phyloP scores from a whole-genome alignment of 371 early-diverging fungal species.

The Lichtheimia hyalospora region DNA sequence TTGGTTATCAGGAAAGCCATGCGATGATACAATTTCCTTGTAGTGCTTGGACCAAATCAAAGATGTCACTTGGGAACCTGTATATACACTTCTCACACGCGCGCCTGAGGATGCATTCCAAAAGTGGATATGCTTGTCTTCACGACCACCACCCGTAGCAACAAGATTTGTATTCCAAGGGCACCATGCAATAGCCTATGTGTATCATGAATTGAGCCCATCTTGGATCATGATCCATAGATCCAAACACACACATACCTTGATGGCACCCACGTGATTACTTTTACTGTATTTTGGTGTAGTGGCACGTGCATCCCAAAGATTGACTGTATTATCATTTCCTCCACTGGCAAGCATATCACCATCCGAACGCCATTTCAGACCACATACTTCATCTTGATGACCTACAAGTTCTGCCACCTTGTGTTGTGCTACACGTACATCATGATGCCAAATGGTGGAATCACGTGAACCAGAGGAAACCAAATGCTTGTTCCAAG shows the following conservation, averaged over 20 bases:
- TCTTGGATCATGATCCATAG: too few species aligned
- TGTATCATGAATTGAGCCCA: too few species aligned
- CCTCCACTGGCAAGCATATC: constrained; percentile 92
- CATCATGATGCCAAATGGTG: constrained; percentile 92
- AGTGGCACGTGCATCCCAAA: constrained; percentile 87
- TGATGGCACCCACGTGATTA: constrained; percentile 87
- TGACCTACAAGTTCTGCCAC: constrained; percentile 70
- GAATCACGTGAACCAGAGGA: constrained; percentile 90
- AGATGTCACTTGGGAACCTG: constrained; percentile 95
- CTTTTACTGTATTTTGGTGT: constrained; percentile 69
- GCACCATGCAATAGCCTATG: constrained; percentile 96
- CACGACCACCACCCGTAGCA: constrained; percentile 96
- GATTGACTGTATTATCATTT: constrained; percentile 93
- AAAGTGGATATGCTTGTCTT: constrained; percentile 91
- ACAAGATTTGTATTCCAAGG: constrained; percentile 94
- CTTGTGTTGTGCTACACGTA: constrained; percentile 79
- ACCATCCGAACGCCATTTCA: constrained; percentile 92
- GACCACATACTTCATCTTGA: constrained; percentile 90
- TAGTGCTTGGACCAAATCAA: constrained; percentile 91
- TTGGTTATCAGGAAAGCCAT: constrained; percentile 90
- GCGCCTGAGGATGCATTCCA: constrained; percentile 90
- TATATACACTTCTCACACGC: constrained; percentile 67
- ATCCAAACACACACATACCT: constrained; percentile 57
- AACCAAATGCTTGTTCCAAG: constrained; percentile 87
- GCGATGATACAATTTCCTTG: constrained; percentile 92